phyloP scores from a whole-genome alignment of 352 stramenopile species.

The Pythium dissotocum region DNA sequence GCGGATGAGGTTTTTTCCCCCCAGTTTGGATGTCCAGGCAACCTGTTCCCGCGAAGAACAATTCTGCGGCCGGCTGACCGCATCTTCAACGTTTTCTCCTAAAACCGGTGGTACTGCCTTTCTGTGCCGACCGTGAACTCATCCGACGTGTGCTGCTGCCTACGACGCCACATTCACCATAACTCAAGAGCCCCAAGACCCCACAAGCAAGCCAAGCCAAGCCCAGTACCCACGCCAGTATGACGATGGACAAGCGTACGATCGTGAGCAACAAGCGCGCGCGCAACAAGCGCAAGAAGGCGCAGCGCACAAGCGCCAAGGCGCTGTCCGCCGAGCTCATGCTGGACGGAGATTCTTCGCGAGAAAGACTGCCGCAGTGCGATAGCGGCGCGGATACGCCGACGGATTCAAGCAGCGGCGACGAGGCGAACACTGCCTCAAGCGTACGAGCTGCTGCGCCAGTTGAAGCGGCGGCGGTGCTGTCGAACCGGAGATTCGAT shows the following conservation, averaged over 20 bases:
- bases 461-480: background rate
- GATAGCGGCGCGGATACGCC: constrained; percentile 21
- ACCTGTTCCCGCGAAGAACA: constrained; percentile 13
- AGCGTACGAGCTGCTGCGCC: background rate
- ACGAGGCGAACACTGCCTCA: constrained; percentile 6
- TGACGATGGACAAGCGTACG: constrained; percentile 66
- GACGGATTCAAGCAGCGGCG: constrained; percentile 22
- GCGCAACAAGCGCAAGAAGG: constrained; percentile 59
- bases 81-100: constrained; percentile 30
- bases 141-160: background rate
- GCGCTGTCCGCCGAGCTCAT: background rate
- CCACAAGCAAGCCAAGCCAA: background rate
- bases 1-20: constrained; percentile 2
- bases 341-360: constrained; percentile 4
- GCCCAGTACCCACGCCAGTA: constrained; percentile 24
- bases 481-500: background rate
- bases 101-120: constrained; percentile 18
- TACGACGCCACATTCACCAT: too few relatives aligned
- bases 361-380: constrained; percentile 27
- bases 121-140: constrained; percentile 19
- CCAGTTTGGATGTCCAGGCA: background rate
- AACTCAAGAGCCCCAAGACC: background rate
- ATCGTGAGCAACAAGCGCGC: constrained; percentile 67
- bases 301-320: constrained; percentile 36
- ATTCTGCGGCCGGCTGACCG: constrained; percentile 6